phyloP scores from a whole-genome alignment of 768 basidiomycete species.

The Suillus alpinus region DNA sequence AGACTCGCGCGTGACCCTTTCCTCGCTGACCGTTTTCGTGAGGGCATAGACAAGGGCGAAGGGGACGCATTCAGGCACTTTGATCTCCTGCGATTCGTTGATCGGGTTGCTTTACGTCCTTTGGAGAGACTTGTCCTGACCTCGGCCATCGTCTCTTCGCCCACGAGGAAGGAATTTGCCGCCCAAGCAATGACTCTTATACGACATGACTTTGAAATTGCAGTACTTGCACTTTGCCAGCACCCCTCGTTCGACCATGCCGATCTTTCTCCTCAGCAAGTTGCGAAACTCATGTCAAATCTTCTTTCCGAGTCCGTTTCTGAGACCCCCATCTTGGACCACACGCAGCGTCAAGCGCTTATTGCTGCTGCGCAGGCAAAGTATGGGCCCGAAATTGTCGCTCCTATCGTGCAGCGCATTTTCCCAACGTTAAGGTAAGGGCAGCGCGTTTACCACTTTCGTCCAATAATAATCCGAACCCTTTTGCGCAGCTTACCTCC shows the following conservation, averaged over 20 bases:
- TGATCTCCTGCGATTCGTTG: conserved; percentile 78
- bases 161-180: conserved; percentile 56
- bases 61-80: conserved; percentile 81
- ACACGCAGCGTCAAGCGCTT: conserved; percentile 70
- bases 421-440: conserved; percentile 71
- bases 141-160: conserved; percentile 66
- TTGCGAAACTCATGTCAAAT: conserved; percentile 78
- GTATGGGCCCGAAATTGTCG: conserved; percentile 73
- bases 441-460: conserved; percentile 11
- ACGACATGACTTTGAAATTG: conserved; percentile 77
- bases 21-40: conserved; percentile 86
- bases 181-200: conserved; percentile 63
- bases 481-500: conserved; percentile 52
- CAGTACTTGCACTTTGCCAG: conserved; percentile 71
- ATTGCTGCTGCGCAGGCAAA: conserved; percentile 75
- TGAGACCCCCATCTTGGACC: conserved; percentile 71
- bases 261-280: conserved; percentile 70
- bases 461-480: conserved; percentile 12
- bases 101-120: conserved; percentile 76
- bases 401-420: conserved; percentile 71
- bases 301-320: conserved; percentile 68
- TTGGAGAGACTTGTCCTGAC: conserved; percentile 78
- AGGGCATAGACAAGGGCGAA: conserved; percentile 86
- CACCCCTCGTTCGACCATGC: conserved; percentile 81
- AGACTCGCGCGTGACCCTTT: conserved; percentile 88